Evolutionary conservation across 2,329 filamentous ascomycete species (phyloP), one percentile per base, ranked within the genome.

Genomic region (Aspergillus fijiensis): DNA sequence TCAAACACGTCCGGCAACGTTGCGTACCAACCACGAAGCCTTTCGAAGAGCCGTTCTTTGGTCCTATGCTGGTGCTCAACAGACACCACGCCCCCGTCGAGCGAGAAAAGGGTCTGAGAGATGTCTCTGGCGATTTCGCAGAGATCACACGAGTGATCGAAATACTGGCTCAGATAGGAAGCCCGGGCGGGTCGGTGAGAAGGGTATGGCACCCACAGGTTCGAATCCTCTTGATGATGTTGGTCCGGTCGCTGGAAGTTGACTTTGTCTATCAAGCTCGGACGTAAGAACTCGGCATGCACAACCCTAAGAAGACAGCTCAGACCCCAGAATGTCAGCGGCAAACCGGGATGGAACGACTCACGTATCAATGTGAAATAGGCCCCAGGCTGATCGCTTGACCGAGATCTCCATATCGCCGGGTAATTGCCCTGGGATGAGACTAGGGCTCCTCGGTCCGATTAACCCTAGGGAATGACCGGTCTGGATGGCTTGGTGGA

Each of bases 301-400:
- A 75, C 67, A 50, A 73, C 67, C 2, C 74, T 77, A 53, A 56
- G 39, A 16, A 56, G 39, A 16, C 27, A 29, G n/a, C 14, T 11
- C 23, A n/a, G 35, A 49, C 12, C 31, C 16, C 14, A 19, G 42
- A 45, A 14, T 39, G 3, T 5, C 39, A 25, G n/a, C 31, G 16
- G 16, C 19, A n/a, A 29, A 50, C 29, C 5, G 11, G 21, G 27
- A 16, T 11, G 10, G 45, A 27, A 49, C 11, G 14, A 69, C 74
- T 58, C 62, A 76, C 75, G 75, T 76, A 49, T 77, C 75, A 33
- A 76, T 67, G 47, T 77, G 72, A 47, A 75, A 77, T 21, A 77
- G 49, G 0, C 75, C 75, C 75, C 75, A 77, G 1, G 72, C 72
- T 6, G 73, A 74, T 52, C 69, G 64, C 52, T 65, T 69, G 51